phyloP scores from a whole-genome alignment of 2,329 filamentous ascomycete genomes.

The Hypoxylon sp. region DNA sequence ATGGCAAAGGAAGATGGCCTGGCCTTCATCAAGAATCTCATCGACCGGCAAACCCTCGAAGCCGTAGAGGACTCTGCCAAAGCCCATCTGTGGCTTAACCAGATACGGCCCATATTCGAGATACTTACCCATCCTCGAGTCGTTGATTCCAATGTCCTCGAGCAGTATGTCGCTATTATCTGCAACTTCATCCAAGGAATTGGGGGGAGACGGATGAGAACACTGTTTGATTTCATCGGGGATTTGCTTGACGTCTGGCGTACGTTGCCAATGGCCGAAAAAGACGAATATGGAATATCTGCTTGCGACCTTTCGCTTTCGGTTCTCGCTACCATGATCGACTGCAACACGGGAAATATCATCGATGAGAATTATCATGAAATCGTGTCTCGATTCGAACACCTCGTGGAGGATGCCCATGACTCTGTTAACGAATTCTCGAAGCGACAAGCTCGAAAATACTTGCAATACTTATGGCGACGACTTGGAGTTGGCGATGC shows the following conservation, averaged over 20 bases:
- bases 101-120: constrained; percentile 47
- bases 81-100: constrained; percentile 36
- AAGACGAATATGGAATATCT: constrained; percentile 28
- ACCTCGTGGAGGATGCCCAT: constrained; percentile 7
- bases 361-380: constrained; percentile 41
- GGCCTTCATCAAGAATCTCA: constrained; percentile 38
- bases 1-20: constrained; percentile 45
- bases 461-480: constrained; percentile 45
- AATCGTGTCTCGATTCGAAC: constrained; percentile 25
- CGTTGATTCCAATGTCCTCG: constrained; percentile 49
- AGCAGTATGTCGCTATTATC: constrained; percentile 48
- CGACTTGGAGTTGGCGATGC: constrained; percentile 45
- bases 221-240: constrained; percentile 46
- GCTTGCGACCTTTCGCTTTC: constrained; percentile 44
- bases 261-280: constrained; percentile 10
- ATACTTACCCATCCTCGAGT: constrained; percentile 48
- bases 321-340: constrained; percentile 47
- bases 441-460: constrained; percentile 43
- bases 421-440: constrained; percentile 36
- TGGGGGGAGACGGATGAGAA: constrained; percentile 44
- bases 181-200: constrained; percentile 49
- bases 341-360: constrained; percentile 49
- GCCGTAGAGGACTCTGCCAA: not conserved
- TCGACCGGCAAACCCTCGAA: constrained; percentile 37
- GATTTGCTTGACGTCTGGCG: constrained; percentile 35